Evolutionary conservation across 2,329 filamentous ascomycete species (phyloP).

Genomic region (Teratosphaeria destructans): DNA sequence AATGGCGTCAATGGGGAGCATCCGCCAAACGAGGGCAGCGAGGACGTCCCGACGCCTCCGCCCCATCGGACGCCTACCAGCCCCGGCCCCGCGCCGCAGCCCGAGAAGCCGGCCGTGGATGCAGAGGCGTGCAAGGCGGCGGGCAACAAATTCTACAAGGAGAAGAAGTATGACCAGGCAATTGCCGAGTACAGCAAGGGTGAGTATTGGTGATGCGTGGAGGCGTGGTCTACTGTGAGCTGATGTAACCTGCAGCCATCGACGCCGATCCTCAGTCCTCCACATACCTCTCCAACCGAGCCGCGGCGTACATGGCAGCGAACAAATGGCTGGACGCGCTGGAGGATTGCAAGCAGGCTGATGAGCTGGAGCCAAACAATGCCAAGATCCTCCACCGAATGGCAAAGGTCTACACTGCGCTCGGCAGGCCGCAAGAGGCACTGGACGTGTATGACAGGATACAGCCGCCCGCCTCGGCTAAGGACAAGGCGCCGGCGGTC

Average conservation of each 20-base stretch:
- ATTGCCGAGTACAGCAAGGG: slow-evolving; percentile 94
- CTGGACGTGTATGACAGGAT: slow-evolving; percentile 73
- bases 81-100: slow-evolving; percentile 36
- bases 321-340: slow-evolving; percentile 69
- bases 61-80: slow-evolving; percentile 52
- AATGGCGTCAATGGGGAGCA: slow-evolving; percentile 33
- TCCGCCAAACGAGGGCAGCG: slow-evolving; percentile 35
- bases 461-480: slow-evolving; percentile 66
- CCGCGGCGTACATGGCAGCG: slow-evolving; percentile 86
- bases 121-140: slow-evolving; percentile 85
- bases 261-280: slow-evolving; percentile 75
- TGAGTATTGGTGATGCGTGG: slow-evolving; percentile 32
- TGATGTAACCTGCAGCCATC: slow-evolving; percentile 52
- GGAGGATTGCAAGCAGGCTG: slow-evolving; percentile 74
- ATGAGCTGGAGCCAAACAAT: slow-evolving; percentile 75
- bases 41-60: slow-evolving; percentile 52
- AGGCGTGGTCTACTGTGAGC: slow-evolving; percentile 12
- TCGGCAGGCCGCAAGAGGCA: slow-evolving; percentile 81
- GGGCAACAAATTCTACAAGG: slow-evolving; percentile 96
- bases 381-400: slow-evolving; percentile 79
- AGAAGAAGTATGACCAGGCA: slow-evolving; percentile 76
- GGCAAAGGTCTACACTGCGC: slow-evolving; percentile 76
- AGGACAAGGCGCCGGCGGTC: slow-evolving; percentile 73
- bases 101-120: slow-evolving; percentile 48
- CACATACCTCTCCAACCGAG: slow-evolving; percentile 89